Base-by-base conservation (phyloP, 2,329 filamentous ascomycete species). In the Phialophora tarda region DNA sequence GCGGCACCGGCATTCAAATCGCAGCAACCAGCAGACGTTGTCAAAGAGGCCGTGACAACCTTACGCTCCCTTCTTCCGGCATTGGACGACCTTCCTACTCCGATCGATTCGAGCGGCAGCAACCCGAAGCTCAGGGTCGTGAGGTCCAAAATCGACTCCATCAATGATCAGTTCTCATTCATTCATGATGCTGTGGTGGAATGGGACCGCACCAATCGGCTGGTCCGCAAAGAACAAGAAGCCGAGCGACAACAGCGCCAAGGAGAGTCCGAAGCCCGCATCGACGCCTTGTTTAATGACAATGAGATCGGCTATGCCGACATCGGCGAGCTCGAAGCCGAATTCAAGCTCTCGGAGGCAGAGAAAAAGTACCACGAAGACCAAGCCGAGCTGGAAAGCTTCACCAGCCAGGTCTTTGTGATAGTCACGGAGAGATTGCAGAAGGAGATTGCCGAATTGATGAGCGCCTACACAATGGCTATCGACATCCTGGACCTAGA, bases 261-360 rank as follows among this genome's bases (percentile, higher is more conserved):
- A 72, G 81, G 83, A 62, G 81, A 84, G 67, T 83, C 80, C 2
- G 83, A 86, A 70, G 76, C 75, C n/a, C 78, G 80, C 56, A 84
- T 84, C 34, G 83, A 86, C 68, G 78, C 79, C 0, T 77, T 86
- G 1, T 87, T 86, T 75, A 82, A 86, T 68, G 80, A 80, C 57
- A 81, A 86, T 62, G 82, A 85, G 69, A 86, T 87, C 53, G 84
- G 83, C 0, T 86, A 87, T 73, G 83, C 83, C 12, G 84, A 86
- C 57, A 84, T 87, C 70, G 82, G 81, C 44, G 78, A 78, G 17
- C 76, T 86, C 10, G 85, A 87, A 71, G 80, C 83, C 57, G 83
- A 85, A 32, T 85, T 85, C 70, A 84, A 84, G 64, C 79, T 82
- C 62, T 78, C 78, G 10, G 85, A 87, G 73, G 80, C 80, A 54